Evolutionary conservation across 1,284 basidiomycete species (phyloP).

Genomic region (Laetiporus sulphureus): DNA sequence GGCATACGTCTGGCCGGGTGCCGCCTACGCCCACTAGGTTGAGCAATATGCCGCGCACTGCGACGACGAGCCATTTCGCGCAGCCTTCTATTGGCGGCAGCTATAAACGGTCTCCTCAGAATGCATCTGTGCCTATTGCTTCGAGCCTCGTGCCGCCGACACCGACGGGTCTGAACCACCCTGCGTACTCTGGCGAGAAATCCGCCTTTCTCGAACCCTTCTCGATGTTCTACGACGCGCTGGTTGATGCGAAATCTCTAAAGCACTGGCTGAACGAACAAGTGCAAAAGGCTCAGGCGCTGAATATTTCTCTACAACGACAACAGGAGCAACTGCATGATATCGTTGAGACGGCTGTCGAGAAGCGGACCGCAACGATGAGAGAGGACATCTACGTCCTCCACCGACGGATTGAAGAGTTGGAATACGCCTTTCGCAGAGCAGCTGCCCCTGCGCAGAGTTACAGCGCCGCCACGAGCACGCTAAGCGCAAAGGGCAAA

Average conservation of each 20-base stretch:
- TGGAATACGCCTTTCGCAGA: slow-evolving; percentile 22
- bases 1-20: slow-evolving; percentile 45
- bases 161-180: slow-evolving; percentile 51
- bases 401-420: slow-evolving; percentile 38
- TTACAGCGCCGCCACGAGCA: slow-evolving; percentile 18
- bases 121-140: slow-evolving; percentile 53
- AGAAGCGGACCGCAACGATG: slow-evolving; percentile 47
- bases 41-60: slow-evolving; percentile 35
- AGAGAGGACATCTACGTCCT: slow-evolving; percentile 51
- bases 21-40: slow-evolving; percentile 69
- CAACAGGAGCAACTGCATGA: slow-evolving; percentile 55
- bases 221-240: slow-evolving; percentile 70
- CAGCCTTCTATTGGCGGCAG: slow-evolving; percentile 19
- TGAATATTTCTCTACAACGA: slow-evolving; percentile 43
- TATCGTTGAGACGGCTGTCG: slow-evolving; percentile 49
- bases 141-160: slow-evolving; percentile 58
- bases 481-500: slow-evolving; percentile 22
- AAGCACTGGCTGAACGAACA: slow-evolving; percentile 70
- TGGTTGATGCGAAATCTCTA: slow-evolving; percentile 67
- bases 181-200: slow-evolving; percentile 56
- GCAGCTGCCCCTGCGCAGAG: slow-evolving; percentile 10
- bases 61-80: slow-evolving; percentile 15
- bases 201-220: slow-evolving; percentile 72
- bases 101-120: slow-evolving; percentile 41
- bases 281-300: slow-evolving; percentile 49